phyloP scores from a whole-genome alignment of 169 alveolate species.

The Plasmodium gonderi region DNA sequence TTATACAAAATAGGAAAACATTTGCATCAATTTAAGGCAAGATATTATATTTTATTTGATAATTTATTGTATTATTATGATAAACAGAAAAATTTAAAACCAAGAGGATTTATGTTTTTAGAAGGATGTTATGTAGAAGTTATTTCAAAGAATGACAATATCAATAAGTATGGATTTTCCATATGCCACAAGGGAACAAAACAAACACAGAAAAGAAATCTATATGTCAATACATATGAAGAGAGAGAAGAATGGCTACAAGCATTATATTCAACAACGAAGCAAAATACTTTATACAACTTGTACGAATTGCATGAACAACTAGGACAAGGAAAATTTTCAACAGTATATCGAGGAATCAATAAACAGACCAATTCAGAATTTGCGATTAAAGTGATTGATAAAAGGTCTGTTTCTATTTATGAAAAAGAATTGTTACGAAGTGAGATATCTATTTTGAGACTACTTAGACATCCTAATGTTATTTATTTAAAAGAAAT shows the following conservation, averaged over 20 bases:
- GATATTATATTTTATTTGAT: slow-evolving; percentile 88
- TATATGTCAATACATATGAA: slow-evolving; percentile 82
- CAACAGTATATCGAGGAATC: slow-evolving; percentile 88
- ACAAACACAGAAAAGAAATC: slow-evolving; percentile 76
- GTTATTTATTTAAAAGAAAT: slow-evolving; percentile 91
- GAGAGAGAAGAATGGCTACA: slow-evolving; percentile 88
- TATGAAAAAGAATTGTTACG: slow-evolving; percentile 89
- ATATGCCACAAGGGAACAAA: slow-evolving; percentile 84
- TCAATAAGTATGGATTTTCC: slow-evolving; percentile 81
- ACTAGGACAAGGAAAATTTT: slow-evolving; percentile 89
- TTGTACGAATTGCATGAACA: slow-evolving; percentile 84
- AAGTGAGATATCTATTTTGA: slow-evolving; percentile 89
- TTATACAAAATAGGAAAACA: slow-evolving; percentile 88
- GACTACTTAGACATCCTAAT: slow-evolving; percentile 88
- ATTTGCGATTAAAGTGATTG: slow-evolving; percentile 90
- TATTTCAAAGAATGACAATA: slow-evolving; percentile 26
- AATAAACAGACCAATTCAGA: slow-evolving; percentile 84
- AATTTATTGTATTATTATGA: slow-evolving; percentile 87
- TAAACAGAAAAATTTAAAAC: slow-evolving; percentile 81
- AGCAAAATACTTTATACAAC: slow-evolving; percentile 86
- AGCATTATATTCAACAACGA: slow-evolving; percentile 86
- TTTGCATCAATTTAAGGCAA: slow-evolving; percentile 84
- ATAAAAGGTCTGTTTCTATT: slow-evolving; percentile 83
- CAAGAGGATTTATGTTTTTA: slow-evolving; percentile 89
- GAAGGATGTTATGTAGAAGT: slow-evolving; percentile 91